Evolutionary conservation across 495 filamentous ascomycete species (phyloP), one percentile per base, ranked within the genome.

Genomic region (Podospora sp.): DNA sequence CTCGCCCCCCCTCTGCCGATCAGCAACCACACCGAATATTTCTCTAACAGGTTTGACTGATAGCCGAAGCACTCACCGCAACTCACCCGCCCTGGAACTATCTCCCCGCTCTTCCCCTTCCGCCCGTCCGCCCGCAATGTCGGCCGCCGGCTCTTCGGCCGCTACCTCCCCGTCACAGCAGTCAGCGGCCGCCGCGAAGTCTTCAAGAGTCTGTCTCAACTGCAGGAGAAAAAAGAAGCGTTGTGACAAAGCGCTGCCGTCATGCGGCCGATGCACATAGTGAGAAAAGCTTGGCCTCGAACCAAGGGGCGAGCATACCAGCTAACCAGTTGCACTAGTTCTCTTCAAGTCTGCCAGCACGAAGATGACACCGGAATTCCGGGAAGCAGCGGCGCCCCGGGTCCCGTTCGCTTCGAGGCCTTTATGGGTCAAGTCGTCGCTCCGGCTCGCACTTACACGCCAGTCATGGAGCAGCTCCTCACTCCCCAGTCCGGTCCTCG

Each of bases 181-280:
- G 40, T 18, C n/a, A 16, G 57, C 59, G 20, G 57, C 59, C 21
- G 40, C 40, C 14, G 40, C 40, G 24, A 76, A 70, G 68, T 70
- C 70, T 20, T 65, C 69, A 3, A 65, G 71, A 53, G 73, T 71
- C 33, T 77, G 75, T 55, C 36, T 75, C 29, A 71, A 72, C 60
- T 77, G 75, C 62, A 59, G 70, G 24, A 60, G 66, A 16, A 69
- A 71, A 22, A 77, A 77, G 65, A 70, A 73, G 63, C 63, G 60
- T 21, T 77, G 75, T 49, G 73, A 75, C 27, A 77, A 77, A 53
- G 68, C 61, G 14, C 56, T 71, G 14, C 68, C 75, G 12, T 68
- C 68, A 1, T 77, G 75, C 60, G 55, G 69, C 40, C 59, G 69
- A 49, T 75, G 73, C 55, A 69, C 58, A 14, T 58, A 72, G 75